phyloP scores from a whole-genome alignment of 768 basidiomycete species.

The Tremella mesenterica region DNA sequence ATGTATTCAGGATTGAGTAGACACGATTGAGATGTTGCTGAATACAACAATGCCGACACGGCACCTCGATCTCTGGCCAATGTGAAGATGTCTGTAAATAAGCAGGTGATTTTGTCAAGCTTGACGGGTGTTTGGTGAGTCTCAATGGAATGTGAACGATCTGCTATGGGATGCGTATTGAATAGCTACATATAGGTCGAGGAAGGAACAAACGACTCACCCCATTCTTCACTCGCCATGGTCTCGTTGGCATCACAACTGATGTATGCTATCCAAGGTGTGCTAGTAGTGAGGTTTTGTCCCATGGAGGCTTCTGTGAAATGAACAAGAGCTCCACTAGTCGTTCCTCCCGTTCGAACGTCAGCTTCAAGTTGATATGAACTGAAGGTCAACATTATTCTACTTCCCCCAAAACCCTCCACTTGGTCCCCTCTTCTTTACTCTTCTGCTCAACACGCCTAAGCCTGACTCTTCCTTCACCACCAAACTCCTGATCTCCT shows the following conservation, averaged over 20 bases:
- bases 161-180: too few relatives aligned
- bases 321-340: conserved; percentile 73
- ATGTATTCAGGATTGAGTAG: conserved; percentile 65
- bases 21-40: conserved; percentile 62
- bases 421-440: too few relatives aligned
- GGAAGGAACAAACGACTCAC: too few relatives aligned
- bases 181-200: too few relatives aligned
- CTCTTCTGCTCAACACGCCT: too few relatives aligned
- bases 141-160: too few relatives aligned
- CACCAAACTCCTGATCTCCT: too few relatives aligned
- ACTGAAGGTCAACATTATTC: conserved; percentile 16
- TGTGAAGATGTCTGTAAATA: conserved; percentile 68
- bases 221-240: conserved; percentile 46
- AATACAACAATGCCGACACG: conserved; percentile 70
- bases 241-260: conserved; percentile 73
- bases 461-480: too few relatives aligned
- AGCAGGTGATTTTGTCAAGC: too few relatives aligned
- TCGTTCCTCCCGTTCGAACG: conserved; percentile 34
- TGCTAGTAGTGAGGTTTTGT: conserved; percentile 50
- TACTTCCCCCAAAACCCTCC: too few relatives aligned
- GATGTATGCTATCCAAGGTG: conserved; percentile 87
- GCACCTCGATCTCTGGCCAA: conserved; percentile 71
- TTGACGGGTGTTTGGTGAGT: too few relatives aligned
- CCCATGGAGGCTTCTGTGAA: conserved; percentile 59
- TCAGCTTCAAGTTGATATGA: conserved; percentile 43